A percentile compares a stretch with the other conserved stretches of the same genome.
phyloP scores from a whole-genome alignment of 2,329 filamentous ascomycete genomes.

The Alternaria brassicicola region DNA sequence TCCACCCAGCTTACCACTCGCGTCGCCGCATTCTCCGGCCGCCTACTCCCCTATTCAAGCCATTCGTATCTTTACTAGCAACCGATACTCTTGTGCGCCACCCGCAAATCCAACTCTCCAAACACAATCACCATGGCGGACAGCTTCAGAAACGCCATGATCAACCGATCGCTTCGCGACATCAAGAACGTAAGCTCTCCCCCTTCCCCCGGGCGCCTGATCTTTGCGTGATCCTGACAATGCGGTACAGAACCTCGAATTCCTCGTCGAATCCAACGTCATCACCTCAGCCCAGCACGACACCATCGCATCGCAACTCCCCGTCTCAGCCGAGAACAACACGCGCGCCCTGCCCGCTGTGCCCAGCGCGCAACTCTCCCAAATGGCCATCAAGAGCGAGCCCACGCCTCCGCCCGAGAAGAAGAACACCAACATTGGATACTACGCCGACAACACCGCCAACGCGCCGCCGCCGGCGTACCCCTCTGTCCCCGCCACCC shows the following conservation, averaged over 20 bases:
- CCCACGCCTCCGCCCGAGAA: slow-evolving; percentile 42
- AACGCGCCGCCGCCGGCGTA: slow-evolving; percentile 54
- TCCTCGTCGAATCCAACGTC: slow-evolving; percentile 80
- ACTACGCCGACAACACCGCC: slow-evolving; percentile 48
- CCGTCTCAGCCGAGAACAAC: slow-evolving; percentile 73
- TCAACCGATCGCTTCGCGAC: slow-evolving; percentile 83
- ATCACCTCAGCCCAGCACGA: slow-evolving; percentile 78
- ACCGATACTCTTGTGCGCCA: neutral
- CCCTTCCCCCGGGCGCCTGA: neutral
- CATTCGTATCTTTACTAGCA: neutral
- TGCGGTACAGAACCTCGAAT: slow-evolving; percentile 82
- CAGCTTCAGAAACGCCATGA: slow-evolving; percentile 62
- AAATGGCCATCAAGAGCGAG: slow-evolving; percentile 41
- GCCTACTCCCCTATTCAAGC: neutral
- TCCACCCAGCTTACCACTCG: slow-evolving; percentile 9
- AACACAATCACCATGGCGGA: slow-evolving; percentile 44
- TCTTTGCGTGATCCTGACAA: neutral
- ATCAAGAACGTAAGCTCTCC: slow-evolving; percentile 75
- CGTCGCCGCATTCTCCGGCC: slow-evolving; percentile 5
- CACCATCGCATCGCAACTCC: slow-evolving; percentile 75
- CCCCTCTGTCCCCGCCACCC: slow-evolving; percentile 55
- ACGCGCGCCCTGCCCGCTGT: slow-evolving; percentile 32
- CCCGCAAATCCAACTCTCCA: neutral
- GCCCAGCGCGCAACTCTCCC: slow-evolving; percentile 43
- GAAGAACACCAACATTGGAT: slow-evolving; percentile 50